Evolutionary conservation across 768 basidiomycete genomes (phyloP).

Genomic region (Lentinula detonsa): DNA sequence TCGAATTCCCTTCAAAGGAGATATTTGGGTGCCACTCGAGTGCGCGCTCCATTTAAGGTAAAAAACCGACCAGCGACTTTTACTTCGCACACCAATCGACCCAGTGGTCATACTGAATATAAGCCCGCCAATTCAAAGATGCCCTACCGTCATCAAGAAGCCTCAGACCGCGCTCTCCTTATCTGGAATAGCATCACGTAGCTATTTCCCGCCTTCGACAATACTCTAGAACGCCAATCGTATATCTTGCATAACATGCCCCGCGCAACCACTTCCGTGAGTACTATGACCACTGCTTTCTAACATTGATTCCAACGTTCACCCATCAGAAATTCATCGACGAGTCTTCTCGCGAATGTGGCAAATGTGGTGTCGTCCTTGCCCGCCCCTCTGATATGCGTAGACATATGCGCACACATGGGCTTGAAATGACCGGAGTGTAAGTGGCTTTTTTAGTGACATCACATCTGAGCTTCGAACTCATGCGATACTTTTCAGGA

Average conservation of each 20-base stretch:
- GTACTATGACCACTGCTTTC: neutral
- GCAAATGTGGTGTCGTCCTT: neutral
- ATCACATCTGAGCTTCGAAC: neutral
- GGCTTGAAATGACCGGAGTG: neutral
- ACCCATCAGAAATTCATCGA: neutral
- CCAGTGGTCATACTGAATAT: neutral
- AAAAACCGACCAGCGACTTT: neutral
- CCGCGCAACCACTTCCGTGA: neutral
- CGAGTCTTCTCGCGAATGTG: neutral
- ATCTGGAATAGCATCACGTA: neutral
- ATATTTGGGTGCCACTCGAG: slow-evolving; percentile 2
- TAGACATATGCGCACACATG: neutral
- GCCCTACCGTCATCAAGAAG: neutral
- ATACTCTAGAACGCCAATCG: neutral
- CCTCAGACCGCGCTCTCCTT: neutral
- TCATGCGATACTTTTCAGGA: neutral
- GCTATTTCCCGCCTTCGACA: neutral
- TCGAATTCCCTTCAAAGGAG: neutral
- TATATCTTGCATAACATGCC: neutral
- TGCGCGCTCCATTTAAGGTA: slow-evolving; percentile 2
- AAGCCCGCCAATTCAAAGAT: neutral
- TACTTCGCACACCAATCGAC: slow-evolving; percentile 4
- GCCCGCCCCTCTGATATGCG: neutral
- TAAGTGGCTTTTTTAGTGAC: neutral
- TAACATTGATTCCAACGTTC: neutral